Evolutionary conservation across 2,329 filamentous ascomycete species (phyloP).

Genomic region (Botrytis hyacinthi): DNA sequence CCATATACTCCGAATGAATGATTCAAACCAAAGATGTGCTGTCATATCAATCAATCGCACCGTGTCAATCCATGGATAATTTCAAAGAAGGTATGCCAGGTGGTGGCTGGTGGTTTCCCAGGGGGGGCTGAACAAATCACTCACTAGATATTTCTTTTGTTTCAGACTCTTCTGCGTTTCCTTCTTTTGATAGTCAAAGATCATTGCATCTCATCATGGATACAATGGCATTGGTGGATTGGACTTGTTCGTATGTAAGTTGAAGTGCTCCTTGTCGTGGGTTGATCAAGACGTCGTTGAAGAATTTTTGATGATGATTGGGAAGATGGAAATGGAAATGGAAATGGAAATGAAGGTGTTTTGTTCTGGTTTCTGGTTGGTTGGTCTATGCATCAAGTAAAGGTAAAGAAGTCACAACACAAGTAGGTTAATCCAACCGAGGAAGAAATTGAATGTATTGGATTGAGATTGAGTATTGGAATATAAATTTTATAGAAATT

Average conservation of each 20-base stretch:
- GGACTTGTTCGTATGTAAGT: too few relatives aligned
- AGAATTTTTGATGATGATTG: neutral
- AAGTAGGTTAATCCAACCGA: neutral
- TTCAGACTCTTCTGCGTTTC: neutral
- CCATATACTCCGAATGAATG: neutral
- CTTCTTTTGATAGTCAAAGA: neutral
- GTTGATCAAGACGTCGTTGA: neutral
- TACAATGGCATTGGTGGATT: neutral
- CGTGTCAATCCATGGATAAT: neutral
- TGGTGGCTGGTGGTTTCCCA: neutral
- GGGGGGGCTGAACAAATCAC: constrained; percentile 1
- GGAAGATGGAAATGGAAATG: neutral
- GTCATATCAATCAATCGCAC: neutral
- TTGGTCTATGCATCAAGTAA: constrained; percentile 15
- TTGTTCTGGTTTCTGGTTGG: constrained; percentile 5
- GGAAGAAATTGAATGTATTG: neutral
- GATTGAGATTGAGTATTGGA: too few relatives aligned
- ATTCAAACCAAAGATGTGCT: neutral
- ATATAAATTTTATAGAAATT: too few relatives aligned
- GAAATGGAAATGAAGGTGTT: neutral
- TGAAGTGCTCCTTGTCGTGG: neutral
- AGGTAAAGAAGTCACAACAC: neutral
- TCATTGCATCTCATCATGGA: neutral
- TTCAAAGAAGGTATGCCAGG: neutral
- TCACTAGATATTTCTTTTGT: constrained; percentile 12